Evolutionary conservation across 306 rosid genomes (phyloP).

Genomic region (Bauhinia variegata): DNA sequence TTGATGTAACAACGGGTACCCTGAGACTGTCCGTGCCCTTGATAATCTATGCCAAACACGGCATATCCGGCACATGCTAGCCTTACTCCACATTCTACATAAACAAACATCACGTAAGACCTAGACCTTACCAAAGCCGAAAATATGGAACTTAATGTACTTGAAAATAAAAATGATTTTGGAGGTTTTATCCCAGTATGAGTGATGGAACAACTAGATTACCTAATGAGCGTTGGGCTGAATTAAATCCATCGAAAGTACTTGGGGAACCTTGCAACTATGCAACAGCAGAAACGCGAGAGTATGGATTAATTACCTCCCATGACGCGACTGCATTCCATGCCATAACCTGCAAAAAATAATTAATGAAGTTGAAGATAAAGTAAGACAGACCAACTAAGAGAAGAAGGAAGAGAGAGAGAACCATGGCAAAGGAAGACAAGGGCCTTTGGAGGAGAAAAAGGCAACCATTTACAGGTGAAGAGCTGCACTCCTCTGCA

Average conservation of each 20-base stretch:
- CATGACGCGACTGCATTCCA: constrained; percentile 95
- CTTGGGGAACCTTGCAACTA: constrained; percentile 2
- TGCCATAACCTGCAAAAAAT: constrained; percentile 78
- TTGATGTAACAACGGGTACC: constrained; percentile 78
- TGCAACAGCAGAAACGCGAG: no score
- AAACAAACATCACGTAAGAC: no score
- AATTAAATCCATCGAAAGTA: not conserved
- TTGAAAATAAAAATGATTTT: no score
- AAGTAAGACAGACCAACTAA: no score
- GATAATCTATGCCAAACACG: constrained; percentile 75
- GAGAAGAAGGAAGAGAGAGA: no score
- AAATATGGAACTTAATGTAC: no score
- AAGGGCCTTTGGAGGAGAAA: constrained; percentile 69
- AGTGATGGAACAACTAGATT: no score
- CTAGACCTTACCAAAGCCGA: no score
- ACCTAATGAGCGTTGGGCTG: no score
- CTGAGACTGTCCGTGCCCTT: constrained; percentile 87
- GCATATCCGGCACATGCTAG: constrained; percentile 70
- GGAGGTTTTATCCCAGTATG: no score
- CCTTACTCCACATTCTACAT: constrained; percentile 60
- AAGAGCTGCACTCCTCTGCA: constrained; percentile 75
- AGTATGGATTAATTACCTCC: constrained; percentile 89
- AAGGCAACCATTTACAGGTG: constrained; percentile 82
- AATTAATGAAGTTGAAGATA: constrained; percentile 30
- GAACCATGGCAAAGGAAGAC: constrained; percentile 93